Evolutionary conservation across 169 alveolate species (phyloP), one percentile per base, ranked within the genome.

Genomic region (Theileria orientalis): DNA sequence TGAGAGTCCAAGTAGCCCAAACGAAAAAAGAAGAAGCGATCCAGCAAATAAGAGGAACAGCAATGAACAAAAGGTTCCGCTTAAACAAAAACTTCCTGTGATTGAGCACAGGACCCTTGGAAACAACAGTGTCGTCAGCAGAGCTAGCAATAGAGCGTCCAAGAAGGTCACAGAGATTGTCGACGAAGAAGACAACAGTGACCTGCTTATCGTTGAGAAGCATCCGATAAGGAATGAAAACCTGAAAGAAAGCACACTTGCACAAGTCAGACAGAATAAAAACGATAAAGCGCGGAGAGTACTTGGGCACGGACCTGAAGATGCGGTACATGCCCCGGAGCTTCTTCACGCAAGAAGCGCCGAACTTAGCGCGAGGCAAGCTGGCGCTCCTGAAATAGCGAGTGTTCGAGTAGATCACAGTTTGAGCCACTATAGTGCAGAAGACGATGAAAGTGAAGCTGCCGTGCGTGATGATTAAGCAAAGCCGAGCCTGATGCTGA

Each of bases 1-100:
- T 67, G 11, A 67, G 32, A 16, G 75, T 51, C 75, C 75, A 67
- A 46, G 71, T 67, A 13, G 41, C 52, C 75, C 75, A 67, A 21
- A 67, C 67, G 27, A 67, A 14, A 13, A 46, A 3, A 23, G 19
- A 67, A 44, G 40, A 67, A 42, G n/a, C 14, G 14, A 49, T 5
- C 75, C 75, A 67, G 23, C 32, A 42, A 67, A 52, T 9, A 35
- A 19, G n/a, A 13, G 75, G 75, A 21, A 67, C 25, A 2, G 25
- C 7, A 14, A 49, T 14, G 16, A 14, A 67, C 1, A 33, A 27
- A 21, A 46, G n/a, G 29, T 51, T 33, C 19, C 75, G 23, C 16
- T 49, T 51, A 33, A 33, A 42, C 27, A 67, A 29, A 9, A 21
- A 44, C 25, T 21, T 35, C 52, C 19, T 42, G 74, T 67, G 75